These are phyloP conservation scores for Eurotiales sp. DNA, from an alignment of 2,329 filamentous ascomycete species.

Conservation along the genomic window DNA sequence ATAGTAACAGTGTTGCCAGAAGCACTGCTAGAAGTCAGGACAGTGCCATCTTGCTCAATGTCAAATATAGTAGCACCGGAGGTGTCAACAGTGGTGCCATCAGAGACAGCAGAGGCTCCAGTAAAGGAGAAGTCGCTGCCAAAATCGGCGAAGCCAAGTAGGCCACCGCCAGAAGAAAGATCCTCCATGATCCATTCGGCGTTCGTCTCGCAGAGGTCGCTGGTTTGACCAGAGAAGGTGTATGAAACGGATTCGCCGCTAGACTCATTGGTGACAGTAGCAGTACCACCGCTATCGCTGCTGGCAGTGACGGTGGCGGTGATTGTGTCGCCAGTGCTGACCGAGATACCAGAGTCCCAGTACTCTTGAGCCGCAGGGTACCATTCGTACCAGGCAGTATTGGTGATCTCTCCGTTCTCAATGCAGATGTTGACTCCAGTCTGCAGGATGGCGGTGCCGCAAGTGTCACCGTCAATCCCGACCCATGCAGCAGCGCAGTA, in stretches of 20 bases:
- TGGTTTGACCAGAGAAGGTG: slow-evolving; percentile 38
- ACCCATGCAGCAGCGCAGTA: slow-evolving; percentile 53
- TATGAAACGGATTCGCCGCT: slow-evolving; percentile 53
- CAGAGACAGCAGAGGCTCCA: slow-evolving; percentile 26
- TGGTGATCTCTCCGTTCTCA: slow-evolving; percentile 37
- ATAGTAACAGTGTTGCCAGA: slow-evolving; percentile 10
- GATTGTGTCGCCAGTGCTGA: slow-evolving; percentile 46
- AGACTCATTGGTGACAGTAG: slow-evolving; percentile 49
- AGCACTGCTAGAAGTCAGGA: slow-evolving; percentile 9
- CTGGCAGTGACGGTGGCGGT: slow-evolving; percentile 38
- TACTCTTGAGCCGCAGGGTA: slow-evolving; percentile 52
- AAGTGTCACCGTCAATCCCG: slow-evolving; percentile 60
- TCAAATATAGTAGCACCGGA: slow-evolving; percentile 36
- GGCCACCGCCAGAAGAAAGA: slow-evolving; percentile 36
- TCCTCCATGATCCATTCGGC: slow-evolving; percentile 65
- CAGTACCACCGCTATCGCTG: slow-evolving; percentile 43
- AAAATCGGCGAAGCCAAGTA: slow-evolving; percentile 49
- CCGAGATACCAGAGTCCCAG: slow-evolving; percentile 46
- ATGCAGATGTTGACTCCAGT: slow-evolving; percentile 56
- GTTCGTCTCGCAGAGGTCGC: slow-evolving; percentile 52
- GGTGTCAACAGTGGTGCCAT: slow-evolving; percentile 17
- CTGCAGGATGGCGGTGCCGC: slow-evolving; percentile 52
- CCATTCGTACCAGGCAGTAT: slow-evolving; percentile 61
- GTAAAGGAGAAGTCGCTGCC: slow-evolving; percentile 39
- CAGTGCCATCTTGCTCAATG: slow-evolving; percentile 40